Percentiles rank a stretch among this genome's conserved stretches.
phyloP scores from a whole-genome alignment of 148 eudicot species.

The Rhododendron vialii region DNA sequence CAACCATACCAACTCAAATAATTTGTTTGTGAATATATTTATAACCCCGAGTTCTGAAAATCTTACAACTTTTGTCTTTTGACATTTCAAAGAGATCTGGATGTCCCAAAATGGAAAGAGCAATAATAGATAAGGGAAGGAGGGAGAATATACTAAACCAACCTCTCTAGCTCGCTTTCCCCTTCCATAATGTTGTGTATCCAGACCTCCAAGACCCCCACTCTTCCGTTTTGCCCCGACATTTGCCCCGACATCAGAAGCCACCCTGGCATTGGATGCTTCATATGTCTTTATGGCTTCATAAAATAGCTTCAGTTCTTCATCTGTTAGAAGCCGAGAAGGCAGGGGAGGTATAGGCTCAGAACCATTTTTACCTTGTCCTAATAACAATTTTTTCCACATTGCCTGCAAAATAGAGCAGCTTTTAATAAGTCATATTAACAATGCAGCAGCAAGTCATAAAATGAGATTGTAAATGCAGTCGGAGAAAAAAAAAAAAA shows the following conservation, averaged over 20 bases:
- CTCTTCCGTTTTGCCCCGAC: conserved; percentile 72
- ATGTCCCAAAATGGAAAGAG: neutral
- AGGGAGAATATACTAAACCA: conserved; percentile 18
- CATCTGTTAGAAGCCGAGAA: conserved; percentile 75
- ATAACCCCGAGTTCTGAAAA: neutral
- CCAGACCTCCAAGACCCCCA: conserved; percentile 65
- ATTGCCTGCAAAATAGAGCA: conserved; percentile 41
- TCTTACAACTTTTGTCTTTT: neutral
- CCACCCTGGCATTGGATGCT: conserved; percentile 26
- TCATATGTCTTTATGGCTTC: conserved; percentile 82
- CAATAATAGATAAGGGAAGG: neutral
- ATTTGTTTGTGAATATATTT: neutral
- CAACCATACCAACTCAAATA: neutral
- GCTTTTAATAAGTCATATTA: neutral
- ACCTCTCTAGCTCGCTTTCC: conserved; percentile 99
- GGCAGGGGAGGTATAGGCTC: conserved; percentile 58
- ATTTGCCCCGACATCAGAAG: conserved; percentile 51
- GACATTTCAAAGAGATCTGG: neutral
- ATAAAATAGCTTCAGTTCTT: conserved; percentile 69
- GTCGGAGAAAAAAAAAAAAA: neutral
- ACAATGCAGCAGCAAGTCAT: neutral
- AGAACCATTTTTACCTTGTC: conserved; percentile 34
- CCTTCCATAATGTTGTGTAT: conserved; percentile 92
- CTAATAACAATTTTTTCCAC: conserved; percentile 58
- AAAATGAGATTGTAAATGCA: neutral